A percentile compares a stretch with the other conserved stretches of the same genome.
Conservation (phyloP, 2,329 filamentous ascomycete genomes). For the Exophiala dermatitidis region DNA sequence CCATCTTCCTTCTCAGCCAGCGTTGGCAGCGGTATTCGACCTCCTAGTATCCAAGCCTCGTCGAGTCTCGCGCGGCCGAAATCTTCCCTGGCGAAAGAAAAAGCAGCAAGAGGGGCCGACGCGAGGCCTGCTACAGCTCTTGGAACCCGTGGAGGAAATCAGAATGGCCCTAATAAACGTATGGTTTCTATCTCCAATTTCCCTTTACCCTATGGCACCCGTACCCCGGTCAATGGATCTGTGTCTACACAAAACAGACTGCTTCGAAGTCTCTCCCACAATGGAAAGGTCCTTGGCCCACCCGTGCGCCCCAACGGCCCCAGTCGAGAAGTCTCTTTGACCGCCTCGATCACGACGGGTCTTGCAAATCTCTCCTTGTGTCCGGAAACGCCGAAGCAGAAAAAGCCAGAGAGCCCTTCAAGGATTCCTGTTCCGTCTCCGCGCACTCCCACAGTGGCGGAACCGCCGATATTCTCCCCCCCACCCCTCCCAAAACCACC, state of each 20-base stretch:
- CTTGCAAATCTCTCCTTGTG: constrained; percentile 29
- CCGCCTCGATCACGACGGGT: constrained; percentile 14
- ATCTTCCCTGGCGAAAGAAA: constrained; percentile 46
- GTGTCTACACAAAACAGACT: constrained; percentile 13
- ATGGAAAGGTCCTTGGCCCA: background rate
- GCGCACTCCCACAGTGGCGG: constrained; percentile 30
- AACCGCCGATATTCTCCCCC: constrained; percentile 31
- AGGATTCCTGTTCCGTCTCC: constrained; percentile 21
- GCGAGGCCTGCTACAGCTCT: constrained; percentile 39
- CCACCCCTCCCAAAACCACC: constrained; percentile 31
- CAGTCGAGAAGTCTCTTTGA: constrained; percentile 6
- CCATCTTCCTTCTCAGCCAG: constrained; percentile 51
- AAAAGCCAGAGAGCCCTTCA: constrained; percentile 19
- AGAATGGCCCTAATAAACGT: constrained; percentile 46
- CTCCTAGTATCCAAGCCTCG: constrained; percentile 36
- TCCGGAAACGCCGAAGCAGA: constrained; percentile 7
- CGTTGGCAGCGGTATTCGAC: constrained; percentile 48
- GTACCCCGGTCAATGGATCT: constrained; percentile 14
- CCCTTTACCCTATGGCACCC: constrained; percentile 20
- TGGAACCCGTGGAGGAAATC: constrained; percentile 34
- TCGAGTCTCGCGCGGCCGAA: constrained; percentile 41
- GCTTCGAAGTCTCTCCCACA: constrained; percentile 11
- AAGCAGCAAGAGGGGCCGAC: constrained; percentile 40
- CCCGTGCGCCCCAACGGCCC: background rate
- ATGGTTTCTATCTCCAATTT: constrained; percentile 37